Percentiles rank a stretch among this genome's conserved stretches.
Evolutionary conservation across 2,329 filamentous ascomycete species (phyloP).

Genomic region (Neocatenulostroma microsporum): DNA sequence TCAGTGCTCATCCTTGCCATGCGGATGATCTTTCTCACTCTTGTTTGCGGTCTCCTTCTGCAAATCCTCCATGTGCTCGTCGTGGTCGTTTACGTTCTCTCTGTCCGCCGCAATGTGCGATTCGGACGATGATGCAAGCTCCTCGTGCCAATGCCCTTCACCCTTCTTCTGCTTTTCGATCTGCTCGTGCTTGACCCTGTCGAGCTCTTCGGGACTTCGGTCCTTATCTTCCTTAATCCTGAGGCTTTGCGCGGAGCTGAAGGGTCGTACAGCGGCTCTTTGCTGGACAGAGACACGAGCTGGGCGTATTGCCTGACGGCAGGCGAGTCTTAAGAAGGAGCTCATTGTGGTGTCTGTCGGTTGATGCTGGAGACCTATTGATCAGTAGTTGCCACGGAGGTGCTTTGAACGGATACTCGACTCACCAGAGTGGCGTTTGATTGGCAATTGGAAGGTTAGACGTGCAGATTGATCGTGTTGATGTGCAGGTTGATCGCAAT

Average conservation of each 20-base stretch:
- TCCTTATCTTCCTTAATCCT: slow-evolving; percentile 35
- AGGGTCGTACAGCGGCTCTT: slow-evolving; percentile 11
- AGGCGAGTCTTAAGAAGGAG: neutral
- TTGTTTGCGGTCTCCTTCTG: slow-evolving; percentile 38
- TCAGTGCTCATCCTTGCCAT: slow-evolving; percentile 22
- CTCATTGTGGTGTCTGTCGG: neutral
- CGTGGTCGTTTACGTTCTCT: slow-evolving; percentile 36
- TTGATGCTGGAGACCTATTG: neutral
- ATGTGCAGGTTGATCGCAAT: neutral
- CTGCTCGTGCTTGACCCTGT: slow-evolving; percentile 38
- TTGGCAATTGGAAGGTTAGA: neutral
- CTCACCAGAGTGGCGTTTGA: too few relatives aligned
- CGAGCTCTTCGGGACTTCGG: slow-evolving; percentile 32
- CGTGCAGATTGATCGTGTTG: neutral
- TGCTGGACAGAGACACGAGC: neutral
- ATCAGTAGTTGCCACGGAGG: too few relatives aligned
- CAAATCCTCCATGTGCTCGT: slow-evolving; percentile 36
- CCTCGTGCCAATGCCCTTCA: slow-evolving; percentile 37
- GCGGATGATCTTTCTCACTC: slow-evolving; percentile 32
- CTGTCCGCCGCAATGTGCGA: slow-evolving; percentile 36
- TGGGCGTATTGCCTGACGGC: neutral
- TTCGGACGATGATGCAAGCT: slow-evolving; percentile 36
- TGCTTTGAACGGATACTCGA: too few relatives aligned
- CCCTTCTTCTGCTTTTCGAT: slow-evolving; percentile 37
- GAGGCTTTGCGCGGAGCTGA: slow-evolving; percentile 27